These are phyloP conservation scores for Raffaelea albimanens DNA, from an alignment of 2,329 filamentous ascomycete species.

Conservation along the genomic window DNA sequence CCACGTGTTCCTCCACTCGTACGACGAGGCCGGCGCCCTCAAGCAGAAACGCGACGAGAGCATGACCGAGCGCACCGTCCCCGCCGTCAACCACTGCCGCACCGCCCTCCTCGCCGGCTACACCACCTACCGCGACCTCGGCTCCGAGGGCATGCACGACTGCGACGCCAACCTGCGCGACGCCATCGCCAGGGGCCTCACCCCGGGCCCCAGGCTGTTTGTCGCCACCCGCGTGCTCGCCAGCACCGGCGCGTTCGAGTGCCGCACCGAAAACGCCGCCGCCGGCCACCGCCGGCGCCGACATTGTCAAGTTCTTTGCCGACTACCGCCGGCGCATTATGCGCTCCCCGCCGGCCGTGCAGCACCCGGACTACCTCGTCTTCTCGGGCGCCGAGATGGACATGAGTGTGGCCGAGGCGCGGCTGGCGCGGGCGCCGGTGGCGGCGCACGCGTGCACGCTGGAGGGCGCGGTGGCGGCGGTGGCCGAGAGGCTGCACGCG, in stretches of 20 bases:
- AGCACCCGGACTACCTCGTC: slow-evolving; percentile 27
- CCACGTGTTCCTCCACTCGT: slow-evolving; percentile 44
- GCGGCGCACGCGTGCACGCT: slow-evolving; percentile 32
- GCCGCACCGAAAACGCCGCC: slow-evolving; percentile 36
- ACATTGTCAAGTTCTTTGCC: slow-evolving; percentile 43
- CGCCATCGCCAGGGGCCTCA: slow-evolving; percentile 42
- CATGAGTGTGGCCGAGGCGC: slow-evolving; percentile 37
- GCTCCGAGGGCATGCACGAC: slow-evolving; percentile 40
- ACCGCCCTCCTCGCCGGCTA: slow-evolving; percentile 46
- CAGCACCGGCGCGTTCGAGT: slow-evolving; percentile 38
- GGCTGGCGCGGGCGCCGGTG: slow-evolving; percentile 29
- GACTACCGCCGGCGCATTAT: slow-evolving; percentile 36
- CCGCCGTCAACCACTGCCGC: slow-evolving; percentile 42
- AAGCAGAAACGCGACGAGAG: slow-evolving; percentile 50
- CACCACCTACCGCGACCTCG: slow-evolving; percentile 46
- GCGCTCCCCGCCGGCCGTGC: slow-evolving; percentile 28
- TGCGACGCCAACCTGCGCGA: slow-evolving; percentile 42
- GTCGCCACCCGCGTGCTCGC: slow-evolving; percentile 43
- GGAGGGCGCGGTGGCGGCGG: slow-evolving; percentile 32
- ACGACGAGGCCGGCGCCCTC: slow-evolving; percentile 28
- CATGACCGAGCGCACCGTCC: slow-evolving; percentile 44
- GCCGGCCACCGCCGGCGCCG: slow-evolving; percentile 31
- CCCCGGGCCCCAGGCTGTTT: slow-evolving; percentile 44
- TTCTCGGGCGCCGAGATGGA: slow-evolving; percentile 41
- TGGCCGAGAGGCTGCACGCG: slow-evolving; percentile 26